Evolutionary conservation across 208 protist species (phyloP).

Genomic region (Trypanosoma conorhini): DNA sequence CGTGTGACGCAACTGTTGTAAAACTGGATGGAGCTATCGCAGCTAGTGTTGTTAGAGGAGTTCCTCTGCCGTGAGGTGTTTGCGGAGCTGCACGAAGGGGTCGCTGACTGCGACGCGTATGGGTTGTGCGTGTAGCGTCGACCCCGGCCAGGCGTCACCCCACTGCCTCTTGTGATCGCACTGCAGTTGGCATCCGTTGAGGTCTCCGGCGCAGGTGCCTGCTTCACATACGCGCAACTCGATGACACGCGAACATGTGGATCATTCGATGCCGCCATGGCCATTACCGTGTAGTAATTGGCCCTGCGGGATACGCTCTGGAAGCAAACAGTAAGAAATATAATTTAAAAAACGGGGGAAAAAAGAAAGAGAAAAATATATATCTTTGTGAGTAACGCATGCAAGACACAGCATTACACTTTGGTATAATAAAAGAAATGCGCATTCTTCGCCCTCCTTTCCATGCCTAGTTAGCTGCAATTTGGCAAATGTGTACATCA

Average conservation of each 20-base stretch:
- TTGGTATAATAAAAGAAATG: neutral
- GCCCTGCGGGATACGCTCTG: neutral
- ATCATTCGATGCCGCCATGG: constrained; percentile 50
- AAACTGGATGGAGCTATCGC: constrained; percentile 29
- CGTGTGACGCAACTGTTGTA: constrained; percentile 5
- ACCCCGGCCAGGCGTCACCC: neutral
- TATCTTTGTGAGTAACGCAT: neutral
- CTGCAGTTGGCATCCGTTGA: neutral
- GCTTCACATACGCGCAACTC: constrained; percentile 3
- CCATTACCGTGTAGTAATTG: constrained; percentile 60
- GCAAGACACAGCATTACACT: neutral
- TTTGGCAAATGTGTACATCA: neutral
- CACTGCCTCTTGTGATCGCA: constrained; percentile 22
- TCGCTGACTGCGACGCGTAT: constrained; percentile 47
- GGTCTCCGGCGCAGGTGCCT: neutral
- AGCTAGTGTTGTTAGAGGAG: constrained; percentile 32
- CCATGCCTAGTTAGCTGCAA: constrained; percentile 6
- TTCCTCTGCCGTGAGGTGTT: constrained; percentile 12
- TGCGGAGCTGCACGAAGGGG: constrained; percentile 13
- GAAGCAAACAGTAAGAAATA: neutral
- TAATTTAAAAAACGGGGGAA: constrained; percentile 14
- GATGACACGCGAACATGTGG: constrained; percentile 8
- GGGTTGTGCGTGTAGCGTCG: constrained; percentile 71
- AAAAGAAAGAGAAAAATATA: constrained; percentile 13
- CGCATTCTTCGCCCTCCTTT: neutral